Base-by-base conservation (phyloP, 1,139 yeast species). In the Chernovozyma sophiae-reginae region DNA sequence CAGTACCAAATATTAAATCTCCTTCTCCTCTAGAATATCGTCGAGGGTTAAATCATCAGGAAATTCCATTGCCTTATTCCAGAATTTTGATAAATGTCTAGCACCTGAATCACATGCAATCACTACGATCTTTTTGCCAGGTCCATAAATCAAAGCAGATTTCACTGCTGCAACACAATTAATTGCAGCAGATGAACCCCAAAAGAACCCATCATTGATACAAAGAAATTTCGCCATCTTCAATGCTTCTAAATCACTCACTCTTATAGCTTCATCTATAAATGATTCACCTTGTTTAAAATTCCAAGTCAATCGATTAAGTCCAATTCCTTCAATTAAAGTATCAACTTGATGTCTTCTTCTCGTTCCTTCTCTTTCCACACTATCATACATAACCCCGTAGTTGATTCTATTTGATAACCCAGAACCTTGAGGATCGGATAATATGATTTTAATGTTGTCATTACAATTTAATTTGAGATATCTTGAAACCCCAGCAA, bases 401-500 rank as follows among this genome's bases (percentile, higher is more conserved):
- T 65, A 80, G 51, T 86, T 86, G 39, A 92, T 77, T 43, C 95
- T 68, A 61, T 92, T 89, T 52, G 73, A 84, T 46, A 92, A 73
- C 0, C 98, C 98, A 11, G 94, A 81, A 0, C 98, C 98, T 52
- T 87, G 97, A 1, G 97, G 98, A 57, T 92, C 98, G 0, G 97
- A 96, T 27, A 92, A 65, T 1, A 86, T 68, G 1, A 79, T 72
- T 32, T 60, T 64, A 1, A 73, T 48, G 0, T 47, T 33, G 1
- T 68, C 58, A 15, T 62, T 46, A 11, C 29, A 26, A 35, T 62
- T 55, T 41, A 76, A 77, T 50, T 86, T 86, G 41, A 92, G 65
- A 55, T 65, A 89, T 42, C 70, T 72, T 0, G 95, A 75, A 2
- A 89, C 95, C 3, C 98, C 98, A 4, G 96, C 72, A 32, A 90